Conservation (phyloP, 495 filamentous ascomycete species). For the Entonaema liquescens region DNA sequence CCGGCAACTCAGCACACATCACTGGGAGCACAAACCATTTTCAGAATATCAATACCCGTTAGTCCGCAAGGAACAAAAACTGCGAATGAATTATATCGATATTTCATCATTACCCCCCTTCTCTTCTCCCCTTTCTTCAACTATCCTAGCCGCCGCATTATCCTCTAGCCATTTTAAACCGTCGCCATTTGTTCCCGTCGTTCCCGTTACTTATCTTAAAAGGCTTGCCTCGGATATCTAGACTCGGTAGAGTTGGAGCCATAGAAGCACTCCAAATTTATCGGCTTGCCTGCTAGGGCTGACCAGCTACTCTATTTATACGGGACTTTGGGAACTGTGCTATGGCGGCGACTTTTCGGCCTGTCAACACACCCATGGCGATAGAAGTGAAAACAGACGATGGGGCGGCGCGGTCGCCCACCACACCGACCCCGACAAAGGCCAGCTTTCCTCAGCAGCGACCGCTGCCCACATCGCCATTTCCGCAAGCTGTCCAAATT, state of each 20-base stretch:
- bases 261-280: not conserved
- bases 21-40: slow-evolving; percentile 14
- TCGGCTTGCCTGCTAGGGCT: not conserved
- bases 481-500: slow-evolving; percentile 60
- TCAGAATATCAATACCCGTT: slow-evolving; percentile 24
- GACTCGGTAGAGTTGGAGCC: not conserved
- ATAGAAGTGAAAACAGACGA: slow-evolving; percentile 53
- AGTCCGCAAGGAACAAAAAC: slow-evolving; percentile 13
- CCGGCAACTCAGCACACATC: slow-evolving; percentile 28
- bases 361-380: slow-evolving; percentile 78
- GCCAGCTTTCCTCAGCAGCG: slow-evolving; percentile 71
- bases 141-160: slow-evolving; percentile 2
- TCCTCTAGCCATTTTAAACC: slow-evolving; percentile 21
- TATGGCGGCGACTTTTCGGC: slow-evolving; percentile 69
- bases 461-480: slow-evolving; percentile 67
- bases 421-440: slow-evolving; percentile 72
- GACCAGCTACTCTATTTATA: not conserved
- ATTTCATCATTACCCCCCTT: slow-evolving; percentile 18
- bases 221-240: slow-evolving; percentile 7
- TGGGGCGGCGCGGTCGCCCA: slow-evolving; percentile 67
- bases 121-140: slow-evolving; percentile 17
- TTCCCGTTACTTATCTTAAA: slow-evolving; percentile 18
- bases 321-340: slow-evolving; percentile 7
- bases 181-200: slow-evolving; percentile 20
- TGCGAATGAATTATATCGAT: slow-evolving; percentile 41